A percentile compares a stretch with the other conserved stretches of the same genome.
These are phyloP conservation scores for Cryptococcus amylolentus DNA, from an alignment of 1,284 basidiomycete genomes.

Conservation along the genomic window DNA sequence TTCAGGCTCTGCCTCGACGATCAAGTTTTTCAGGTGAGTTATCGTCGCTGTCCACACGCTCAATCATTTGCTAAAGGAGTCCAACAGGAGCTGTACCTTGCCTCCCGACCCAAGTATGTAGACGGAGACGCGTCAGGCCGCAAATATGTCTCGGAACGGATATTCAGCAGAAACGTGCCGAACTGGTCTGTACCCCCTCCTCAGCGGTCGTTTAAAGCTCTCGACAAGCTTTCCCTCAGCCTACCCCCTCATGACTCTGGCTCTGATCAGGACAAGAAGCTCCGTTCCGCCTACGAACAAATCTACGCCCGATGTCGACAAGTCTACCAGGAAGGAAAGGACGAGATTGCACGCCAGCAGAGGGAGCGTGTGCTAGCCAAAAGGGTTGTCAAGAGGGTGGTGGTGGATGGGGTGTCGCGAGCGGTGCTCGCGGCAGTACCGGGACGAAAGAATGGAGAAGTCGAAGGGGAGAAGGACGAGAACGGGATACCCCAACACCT, in stretches of 20 bases:
- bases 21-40: slow-evolving; percentile 21
- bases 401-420: background rate
- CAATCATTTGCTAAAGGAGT: background rate
- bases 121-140: too few relatives aligned
- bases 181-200: slow-evolving; percentile 11
- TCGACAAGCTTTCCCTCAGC: slow-evolving; percentile 7
- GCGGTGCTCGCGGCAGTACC: slow-evolving; percentile 14
- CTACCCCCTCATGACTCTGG: slow-evolving; percentile 16
- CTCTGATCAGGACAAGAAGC: slow-evolving; percentile 22
- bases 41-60: background rate
- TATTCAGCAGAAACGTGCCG: slow-evolving; percentile 11
- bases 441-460: slow-evolving; percentile 14
- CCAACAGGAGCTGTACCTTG: background rate
- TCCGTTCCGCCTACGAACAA: slow-evolving; percentile 20
- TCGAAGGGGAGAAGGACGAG: slow-evolving; percentile 13
- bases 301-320: slow-evolving; percentile 1
- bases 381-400: background rate
- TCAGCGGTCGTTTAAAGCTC: background rate
- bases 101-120: background rate
- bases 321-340: background rate
- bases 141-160: background rate
- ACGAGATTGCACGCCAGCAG: background rate
- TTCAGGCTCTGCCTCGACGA: slow-evolving; percentile 22
- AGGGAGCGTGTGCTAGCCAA: background rate
- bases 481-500: slow-evolving; percentile 8